These are phyloP conservation scores for Aspergillus sp. DNA, from an alignment of 2,329 filamentous ascomycete species.

Conservation along the genomic window DNA sequence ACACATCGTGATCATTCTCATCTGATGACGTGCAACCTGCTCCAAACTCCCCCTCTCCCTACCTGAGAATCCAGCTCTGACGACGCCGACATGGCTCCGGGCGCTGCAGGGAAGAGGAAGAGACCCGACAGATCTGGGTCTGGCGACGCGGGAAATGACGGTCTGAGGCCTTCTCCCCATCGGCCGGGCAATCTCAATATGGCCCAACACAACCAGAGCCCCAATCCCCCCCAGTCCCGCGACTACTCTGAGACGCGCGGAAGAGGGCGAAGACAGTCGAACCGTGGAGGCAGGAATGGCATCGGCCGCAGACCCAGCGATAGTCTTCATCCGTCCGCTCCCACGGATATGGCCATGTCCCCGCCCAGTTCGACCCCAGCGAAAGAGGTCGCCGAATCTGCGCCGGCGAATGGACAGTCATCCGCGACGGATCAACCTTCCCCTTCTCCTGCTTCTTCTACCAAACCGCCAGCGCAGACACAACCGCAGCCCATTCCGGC, in stretches of 20 bases:
- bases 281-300: conserved; percentile 30
- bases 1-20: conserved; percentile 4
- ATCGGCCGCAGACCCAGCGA: conserved; percentile 28
- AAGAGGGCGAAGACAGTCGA: conserved; percentile 27
- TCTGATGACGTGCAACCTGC: conserved; percentile 25
- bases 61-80: conserved; percentile 18
- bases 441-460: conserved; percentile 13
- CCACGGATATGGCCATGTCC: conserved; percentile 22
- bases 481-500: conserved; percentile 11
- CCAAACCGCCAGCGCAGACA: conserved; percentile 3
- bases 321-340: conserved; percentile 23
- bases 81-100: conserved; percentile 41
- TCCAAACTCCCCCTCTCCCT: conserved; percentile 15
- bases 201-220: conserved; percentile 41
- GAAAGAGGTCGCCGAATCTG: conserved; percentile 19
- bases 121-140: conserved; percentile 37
- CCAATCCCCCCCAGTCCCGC: conserved; percentile 25
- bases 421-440: conserved; percentile 11
- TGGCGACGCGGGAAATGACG: conserved; percentile 33
- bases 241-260: conserved; percentile 32
- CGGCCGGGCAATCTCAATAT: conserved; percentile 40
- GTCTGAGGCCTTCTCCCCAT: conserved; percentile 38
- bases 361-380: conserved; percentile 20
- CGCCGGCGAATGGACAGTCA: conserved; percentile 20
- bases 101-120: conserved; percentile 47